These are phyloP conservation scores for Psilocybe cubensis DNA, from an alignment of 768 basidiomycete genomes.

Conservation along the genomic window DNA sequence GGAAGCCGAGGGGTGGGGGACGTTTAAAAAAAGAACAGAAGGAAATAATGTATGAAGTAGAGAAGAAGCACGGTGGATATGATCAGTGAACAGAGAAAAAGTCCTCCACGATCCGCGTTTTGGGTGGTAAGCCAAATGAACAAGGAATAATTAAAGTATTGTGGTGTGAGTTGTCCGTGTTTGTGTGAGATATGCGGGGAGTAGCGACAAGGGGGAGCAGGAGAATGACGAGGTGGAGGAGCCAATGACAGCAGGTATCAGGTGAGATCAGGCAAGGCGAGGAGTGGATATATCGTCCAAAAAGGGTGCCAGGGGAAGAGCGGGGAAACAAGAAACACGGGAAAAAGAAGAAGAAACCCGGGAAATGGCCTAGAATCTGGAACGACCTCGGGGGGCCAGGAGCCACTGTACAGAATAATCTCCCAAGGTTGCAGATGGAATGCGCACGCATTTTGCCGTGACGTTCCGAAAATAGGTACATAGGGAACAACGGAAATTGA, in stretches of 20 bases:
- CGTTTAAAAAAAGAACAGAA: background rate
- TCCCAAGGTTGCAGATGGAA: no score
- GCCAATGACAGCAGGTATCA: background rate
- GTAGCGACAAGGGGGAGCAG: no score
- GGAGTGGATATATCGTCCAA: background rate
- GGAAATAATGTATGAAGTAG: constrained; percentile 9
- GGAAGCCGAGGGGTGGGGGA: background rate
- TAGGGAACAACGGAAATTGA: background rate
- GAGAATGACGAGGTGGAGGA: background rate
- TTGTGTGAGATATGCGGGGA: background rate
- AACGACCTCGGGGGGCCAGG: background rate
- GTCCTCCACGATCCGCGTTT: constrained; percentile 5
- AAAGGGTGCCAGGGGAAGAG: no score
- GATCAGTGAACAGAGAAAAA: constrained; percentile 8
- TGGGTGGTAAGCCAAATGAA: constrained; percentile 17
- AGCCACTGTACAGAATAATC: no score
- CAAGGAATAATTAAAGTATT: constrained; percentile 2
- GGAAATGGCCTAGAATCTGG: no score
- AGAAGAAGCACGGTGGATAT: constrained; percentile 17
- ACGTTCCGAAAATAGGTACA: background rate
- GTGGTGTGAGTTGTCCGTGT: background rate
- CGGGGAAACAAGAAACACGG: background rate
- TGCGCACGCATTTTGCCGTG: no score
- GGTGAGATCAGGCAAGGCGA: background rate
- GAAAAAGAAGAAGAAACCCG: background rate